phyloP scores from a whole-genome alignment of 495 filamentous ascomycete species.

The Neurospora intermedia region DNA sequence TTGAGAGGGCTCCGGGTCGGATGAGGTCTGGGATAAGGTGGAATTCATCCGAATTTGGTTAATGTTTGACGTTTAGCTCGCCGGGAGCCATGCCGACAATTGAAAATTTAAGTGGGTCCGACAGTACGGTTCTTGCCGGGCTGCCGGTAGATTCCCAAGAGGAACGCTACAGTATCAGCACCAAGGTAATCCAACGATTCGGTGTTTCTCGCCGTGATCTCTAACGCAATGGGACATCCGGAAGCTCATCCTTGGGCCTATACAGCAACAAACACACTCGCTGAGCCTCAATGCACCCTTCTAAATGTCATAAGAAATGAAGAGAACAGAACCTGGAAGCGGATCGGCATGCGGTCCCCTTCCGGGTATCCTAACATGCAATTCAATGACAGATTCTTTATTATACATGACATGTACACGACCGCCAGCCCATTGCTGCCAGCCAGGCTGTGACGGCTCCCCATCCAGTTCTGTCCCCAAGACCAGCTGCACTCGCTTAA shows the following conservation, averaged over 20 bases:
- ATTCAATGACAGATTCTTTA: constrained; percentile 3
- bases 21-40: background rate
- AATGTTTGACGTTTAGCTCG: background rate
- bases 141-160: background rate
- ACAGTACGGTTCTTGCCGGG: background rate
- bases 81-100: background rate
- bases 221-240: background rate
- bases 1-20: background rate
- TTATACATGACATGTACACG: constrained; percentile 17
- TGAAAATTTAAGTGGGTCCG: background rate
- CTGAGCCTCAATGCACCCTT: background rate
- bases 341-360: background rate
- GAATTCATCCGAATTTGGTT: background rate
- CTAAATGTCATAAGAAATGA: background rate
- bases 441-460: background rate
- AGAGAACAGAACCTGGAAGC: background rate
- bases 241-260: background rate
- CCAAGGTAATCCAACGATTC: background rate
- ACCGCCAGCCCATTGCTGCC: background rate
- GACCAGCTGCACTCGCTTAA: constrained; percentile 25
- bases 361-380: background rate
- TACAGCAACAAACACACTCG: background rate
- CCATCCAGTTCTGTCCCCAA: background rate
- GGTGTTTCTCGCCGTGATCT: background rate
- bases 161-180: background rate